Evolutionary conservation across 1,284 basidiomycete species (phyloP), one percentile per base, ranked within the genome.

Genomic region (Sanghuangporus sanghuang): DNA sequence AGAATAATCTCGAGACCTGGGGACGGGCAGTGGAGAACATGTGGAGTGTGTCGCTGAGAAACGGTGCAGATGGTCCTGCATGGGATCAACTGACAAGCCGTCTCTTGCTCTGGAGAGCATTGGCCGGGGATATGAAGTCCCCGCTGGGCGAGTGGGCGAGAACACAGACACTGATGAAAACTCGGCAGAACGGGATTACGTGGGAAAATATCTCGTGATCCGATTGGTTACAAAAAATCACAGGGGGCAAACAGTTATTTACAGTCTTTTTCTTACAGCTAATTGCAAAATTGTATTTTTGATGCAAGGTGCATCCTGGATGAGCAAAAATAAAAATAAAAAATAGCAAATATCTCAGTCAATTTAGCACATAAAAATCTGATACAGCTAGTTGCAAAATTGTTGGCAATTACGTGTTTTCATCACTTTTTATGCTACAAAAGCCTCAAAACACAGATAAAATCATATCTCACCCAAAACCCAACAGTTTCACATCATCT

Each of bases 41-140:
- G 3, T 91, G 87, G 85, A 77, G 81, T 27, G 75, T 79, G 0
- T 73, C 78, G 9, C 85, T 89, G 83, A 69, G 71, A 0, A 61
- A 78, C 2, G 70, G 76, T 0, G 61, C 66, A 11, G 77, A 71
- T 56, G 66, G 69, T 5, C 50, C 59, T 0, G 72, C 75, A 4
- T 90, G 87, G 86, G 80, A 81, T 64, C 73, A 69, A 23, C 69
- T 88, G 62, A 84, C 82, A 2, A 73, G 73, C 54, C 76, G 85
- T 64, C 62, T 89, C 62, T 68, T 92, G 48, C 63, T 86, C 12
- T 87, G 84, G 82, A 76, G 83, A 67, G 73, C 78, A 0, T 67
- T 81, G 21, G 74, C 72, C 1, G 80, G 80, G 2, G 69, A 70
- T 3, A 74, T 75, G 14, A 68, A 66, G 1, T 71, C 71, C 53